These are phyloP conservation scores for Sclerotinia subarctica DNA, from an alignment of 2,329 filamentous ascomycete species.

Conservation along the genomic window DNA sequence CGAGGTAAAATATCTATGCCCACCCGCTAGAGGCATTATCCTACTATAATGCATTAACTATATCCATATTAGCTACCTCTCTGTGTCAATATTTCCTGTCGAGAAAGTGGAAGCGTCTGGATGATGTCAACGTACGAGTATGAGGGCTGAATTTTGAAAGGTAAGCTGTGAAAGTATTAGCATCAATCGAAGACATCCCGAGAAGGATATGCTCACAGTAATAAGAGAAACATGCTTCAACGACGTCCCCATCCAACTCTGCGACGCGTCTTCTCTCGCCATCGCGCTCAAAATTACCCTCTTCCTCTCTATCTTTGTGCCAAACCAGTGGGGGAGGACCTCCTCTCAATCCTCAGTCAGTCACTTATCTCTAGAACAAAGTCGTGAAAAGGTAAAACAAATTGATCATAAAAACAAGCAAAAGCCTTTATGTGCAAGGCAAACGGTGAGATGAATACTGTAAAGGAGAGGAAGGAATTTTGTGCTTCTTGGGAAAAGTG, in stretches of 20 bases:
- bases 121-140: slow-evolving; percentile 52
- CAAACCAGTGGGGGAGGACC: slow-evolving; percentile 1
- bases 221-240: slow-evolving; percentile 68
- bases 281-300: slow-evolving; percentile 6
- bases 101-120: not conserved
- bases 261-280: slow-evolving; percentile 21
- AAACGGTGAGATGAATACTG: slow-evolving; percentile 7
- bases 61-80: not conserved
- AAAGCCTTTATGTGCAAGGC: slow-evolving; percentile 17
- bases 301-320: not conserved
- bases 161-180: slow-evolving; percentile 57
- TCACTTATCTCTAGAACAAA: not conserved
- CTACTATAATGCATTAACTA: slow-evolving; percentile 93
- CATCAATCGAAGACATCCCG: slow-evolving; percentile 32
- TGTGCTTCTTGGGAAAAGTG: not conserved
- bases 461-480: slow-evolving; percentile 15
- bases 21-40: slow-evolving; percentile 80
- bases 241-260: slow-evolving; percentile 51
- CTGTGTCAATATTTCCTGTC: not conserved
- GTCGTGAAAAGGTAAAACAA: not conserved
- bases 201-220: slow-evolving; percentile 48
- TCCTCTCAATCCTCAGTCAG: slow-evolving; percentile 4
- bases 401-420: slow-evolving; percentile 11
- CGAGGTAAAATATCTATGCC: slow-evolving; percentile 87
- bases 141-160: slow-evolving; percentile 75